Evolutionary conservation across 2,329 filamentous ascomycete genomes (phyloP), one percentile per base, ranked within the genome.

Genomic region (Ampelomyces quisqualis): DNA sequence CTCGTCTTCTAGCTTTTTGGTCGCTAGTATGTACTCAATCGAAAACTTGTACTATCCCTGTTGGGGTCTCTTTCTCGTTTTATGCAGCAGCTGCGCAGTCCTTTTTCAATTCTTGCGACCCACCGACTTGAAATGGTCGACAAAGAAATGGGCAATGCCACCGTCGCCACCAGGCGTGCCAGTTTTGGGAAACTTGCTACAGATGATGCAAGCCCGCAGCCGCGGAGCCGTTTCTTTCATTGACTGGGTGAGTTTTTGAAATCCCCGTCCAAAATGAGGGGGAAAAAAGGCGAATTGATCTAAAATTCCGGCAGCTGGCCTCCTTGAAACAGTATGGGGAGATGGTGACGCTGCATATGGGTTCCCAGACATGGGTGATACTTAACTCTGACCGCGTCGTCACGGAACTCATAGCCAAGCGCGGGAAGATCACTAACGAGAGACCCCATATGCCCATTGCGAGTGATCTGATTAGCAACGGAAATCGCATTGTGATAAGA

Each of bases 371-470:
- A 1, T 73, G 68, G 68, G 56, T 75, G 13, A 54, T 74, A 11
- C 62, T 75, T 5, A 75, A 75, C 47, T 64, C 48, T 10, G 47
- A 61, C 18, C 67, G 71, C 5, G 69, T 72, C 2, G 65, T 70
- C 17, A 53, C 53, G 2, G 67, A 70, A 29, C 60, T 73, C 23
- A 70, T 73, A 22, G 64, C 61, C 28, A 69, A 69, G 37, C 55
- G 63, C 5, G 64, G 63, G 10, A 55, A 38, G 13, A 36, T 63
- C 5, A 72, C 69, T 2, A 66, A 69, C 34, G 64, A 57, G 17
- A 54, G 67, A 3, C 53, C 59, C 1, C 49, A 51, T 13, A 57
- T 65, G 38, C 69, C 70, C 6, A 52, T 73, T 26, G 58, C 69
- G 4, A 64, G 67, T 36, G 65, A 52, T 2, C 47, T 73, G 8